Conservation (phyloP, 2,329 filamentous ascomycete species). For the Didymella exigua region DNA sequence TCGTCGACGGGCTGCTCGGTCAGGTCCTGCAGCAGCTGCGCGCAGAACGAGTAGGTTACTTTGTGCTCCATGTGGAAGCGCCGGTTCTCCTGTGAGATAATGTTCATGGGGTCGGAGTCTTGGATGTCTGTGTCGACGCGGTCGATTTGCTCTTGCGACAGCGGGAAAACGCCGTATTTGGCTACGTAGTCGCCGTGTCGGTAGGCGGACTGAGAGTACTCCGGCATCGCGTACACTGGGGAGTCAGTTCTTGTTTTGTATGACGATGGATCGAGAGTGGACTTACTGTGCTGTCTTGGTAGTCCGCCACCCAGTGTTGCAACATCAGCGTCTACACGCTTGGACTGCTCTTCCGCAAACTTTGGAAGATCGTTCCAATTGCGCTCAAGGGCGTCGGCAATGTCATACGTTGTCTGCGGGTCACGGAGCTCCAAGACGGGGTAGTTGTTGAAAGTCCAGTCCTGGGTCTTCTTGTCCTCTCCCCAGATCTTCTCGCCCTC, state of each 20-base stretch:
- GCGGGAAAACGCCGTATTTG: slow-evolving; percentile 56
- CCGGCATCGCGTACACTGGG: slow-evolving; percentile 36
- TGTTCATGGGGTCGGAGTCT: slow-evolving; percentile 36
- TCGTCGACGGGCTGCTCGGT: slow-evolving; percentile 50
- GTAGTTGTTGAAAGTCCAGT: slow-evolving; percentile 58
- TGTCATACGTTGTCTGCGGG: slow-evolving; percentile 53
- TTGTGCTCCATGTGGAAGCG: slow-evolving; percentile 27
- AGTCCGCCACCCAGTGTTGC: slow-evolving; percentile 33
- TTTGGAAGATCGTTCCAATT: slow-evolving; percentile 34
- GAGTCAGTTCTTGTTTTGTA: background rate
- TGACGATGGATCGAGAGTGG: background rate
- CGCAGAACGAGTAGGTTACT: slow-evolving; percentile 47
- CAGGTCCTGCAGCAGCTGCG: slow-evolving; percentile 55
- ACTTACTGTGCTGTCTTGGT: slow-evolving; percentile 31
- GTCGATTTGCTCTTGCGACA: slow-evolving; percentile 49
- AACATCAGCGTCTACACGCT: slow-evolving; percentile 47
- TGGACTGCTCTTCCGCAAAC: slow-evolving; percentile 48
- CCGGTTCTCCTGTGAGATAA: slow-evolving; percentile 31
- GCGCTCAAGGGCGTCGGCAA: slow-evolving; percentile 37
- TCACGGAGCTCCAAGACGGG: slow-evolving; percentile 56
- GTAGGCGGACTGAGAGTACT: slow-evolving; percentile 57
- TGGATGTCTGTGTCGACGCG: slow-evolving; percentile 45
- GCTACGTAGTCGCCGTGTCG: slow-evolving; percentile 56
- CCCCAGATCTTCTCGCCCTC: slow-evolving; percentile 43
- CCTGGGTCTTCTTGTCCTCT: slow-evolving; percentile 46